phyloP scores from a whole-genome alignment of 2,329 filamentous ascomycete genomes.

The Hypocrella siamensis region DNA sequence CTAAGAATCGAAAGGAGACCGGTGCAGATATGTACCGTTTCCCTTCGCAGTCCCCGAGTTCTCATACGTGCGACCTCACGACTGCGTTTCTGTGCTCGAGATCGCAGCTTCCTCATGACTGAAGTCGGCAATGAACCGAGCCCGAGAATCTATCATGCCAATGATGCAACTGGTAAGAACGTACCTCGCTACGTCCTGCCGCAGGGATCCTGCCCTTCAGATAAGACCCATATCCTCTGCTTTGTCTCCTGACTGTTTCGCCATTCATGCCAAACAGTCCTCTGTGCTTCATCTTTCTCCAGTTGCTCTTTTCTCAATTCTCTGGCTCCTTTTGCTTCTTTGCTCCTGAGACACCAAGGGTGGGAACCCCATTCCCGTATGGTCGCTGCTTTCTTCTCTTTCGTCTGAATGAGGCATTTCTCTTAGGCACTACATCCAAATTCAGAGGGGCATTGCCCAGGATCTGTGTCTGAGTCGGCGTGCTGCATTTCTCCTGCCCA shows the following conservation, averaged over 20 bases:
- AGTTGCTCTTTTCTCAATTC: constrained; percentile 11
- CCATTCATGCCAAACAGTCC: constrained; percentile 2
- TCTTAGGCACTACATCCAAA: not conserved
- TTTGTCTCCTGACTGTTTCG: constrained; percentile 3
- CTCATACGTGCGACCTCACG: not conserved
- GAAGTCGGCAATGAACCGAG: not conserved
- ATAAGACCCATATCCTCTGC: constrained; percentile 1
- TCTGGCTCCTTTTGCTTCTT: constrained; percentile 9
- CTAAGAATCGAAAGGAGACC: too few relatives aligned
- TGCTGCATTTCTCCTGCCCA: constrained; percentile 3
- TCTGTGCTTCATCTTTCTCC: constrained; percentile 5
- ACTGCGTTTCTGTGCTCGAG: not conserved
- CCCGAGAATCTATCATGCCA: not conserved
- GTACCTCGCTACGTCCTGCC: constrained; percentile 2
- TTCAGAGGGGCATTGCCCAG: too few relatives aligned
- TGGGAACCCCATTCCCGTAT: constrained; percentile 3
- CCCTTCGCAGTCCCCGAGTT: not conserved
- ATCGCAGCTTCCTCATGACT: constrained; percentile 3
- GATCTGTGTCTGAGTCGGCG: constrained; percentile 1
- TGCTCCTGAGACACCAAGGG: constrained; percentile 6
- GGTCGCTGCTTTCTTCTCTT: constrained; percentile 13
- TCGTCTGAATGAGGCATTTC: constrained; percentile 1
- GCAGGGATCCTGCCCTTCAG: constrained; percentile 1
- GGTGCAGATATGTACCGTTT: not conserved
- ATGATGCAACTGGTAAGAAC: constrained; percentile 4